Percentiles rank a stretch among this genome's conserved stretches.
phyloP scores from a whole-genome alignment of 129 eudicot species.

The Saussurea involucrata region DNA sequence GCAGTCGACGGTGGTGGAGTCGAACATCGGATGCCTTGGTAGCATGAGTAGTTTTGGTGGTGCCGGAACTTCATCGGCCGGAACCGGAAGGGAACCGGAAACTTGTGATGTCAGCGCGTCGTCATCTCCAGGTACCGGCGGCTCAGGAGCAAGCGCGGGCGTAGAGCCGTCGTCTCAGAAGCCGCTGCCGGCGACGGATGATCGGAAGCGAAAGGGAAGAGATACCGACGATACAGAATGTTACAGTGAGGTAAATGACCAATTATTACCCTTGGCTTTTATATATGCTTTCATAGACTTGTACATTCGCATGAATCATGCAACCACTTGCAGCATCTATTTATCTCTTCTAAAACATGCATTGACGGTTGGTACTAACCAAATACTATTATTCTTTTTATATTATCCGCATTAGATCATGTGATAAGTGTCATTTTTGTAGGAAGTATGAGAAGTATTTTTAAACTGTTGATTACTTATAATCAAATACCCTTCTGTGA shows the following conservation, averaged over 20 bases:
- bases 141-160: constrained; percentile 33
- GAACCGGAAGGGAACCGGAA: constrained; percentile 22
- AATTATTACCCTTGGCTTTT: neutral
- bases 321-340: neutral
- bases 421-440: no score
- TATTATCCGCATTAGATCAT: no score
- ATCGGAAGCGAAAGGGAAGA: constrained; percentile 36
- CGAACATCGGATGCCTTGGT: constrained; percentile 18
- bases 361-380: no score
- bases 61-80: constrained; percentile 25
- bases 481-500: no score
- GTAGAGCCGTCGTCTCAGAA: constrained; percentile 24
- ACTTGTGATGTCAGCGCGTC: constrained; percentile 30
- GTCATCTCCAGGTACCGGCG: constrained; percentile 30
- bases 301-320: constrained; percentile 17
- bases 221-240: constrained; percentile 46
- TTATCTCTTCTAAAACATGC: no score
- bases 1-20: constrained; percentile 52
- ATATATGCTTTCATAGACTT: constrained; percentile 8
- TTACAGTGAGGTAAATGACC: constrained; percentile 60
- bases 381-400: no score
- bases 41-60: constrained; percentile 20
- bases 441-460: no score
- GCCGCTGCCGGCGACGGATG: constrained; percentile 27
- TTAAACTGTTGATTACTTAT: no score